A percentile compares a stretch with the other conserved stretches of the same genome.
These are phyloP conservation scores for Yarrowia hollandica DNA, from an alignment of 805 yeast genomes.

Conservation along the genomic window DNA sequence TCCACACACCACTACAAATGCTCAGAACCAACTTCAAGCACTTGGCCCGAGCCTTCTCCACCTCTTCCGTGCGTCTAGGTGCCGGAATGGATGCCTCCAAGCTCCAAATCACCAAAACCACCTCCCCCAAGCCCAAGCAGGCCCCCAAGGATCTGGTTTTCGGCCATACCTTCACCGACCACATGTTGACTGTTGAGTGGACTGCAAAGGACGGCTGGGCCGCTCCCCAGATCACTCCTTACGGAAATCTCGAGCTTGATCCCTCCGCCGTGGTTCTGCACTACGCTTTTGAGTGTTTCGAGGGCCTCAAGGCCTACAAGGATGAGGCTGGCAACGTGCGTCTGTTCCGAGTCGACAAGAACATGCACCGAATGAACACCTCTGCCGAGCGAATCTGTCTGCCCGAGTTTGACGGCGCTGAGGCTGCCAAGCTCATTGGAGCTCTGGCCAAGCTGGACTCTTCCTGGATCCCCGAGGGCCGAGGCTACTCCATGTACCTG, in stretches of 20 bases:
- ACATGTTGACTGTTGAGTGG: conserved; percentile 89
- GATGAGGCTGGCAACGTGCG: conserved; percentile 60
- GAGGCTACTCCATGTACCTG: conserved; percentile 87
- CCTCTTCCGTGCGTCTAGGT: conserved; percentile 7
- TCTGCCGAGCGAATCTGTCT: conserved; percentile 87
- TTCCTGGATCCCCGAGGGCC: conserved; percentile 76
- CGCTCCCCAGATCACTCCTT: conserved; percentile 84
- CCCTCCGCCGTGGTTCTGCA: conserved; percentile 92
- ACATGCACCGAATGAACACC: conserved; percentile 86
- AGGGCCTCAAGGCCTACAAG: conserved; percentile 91
- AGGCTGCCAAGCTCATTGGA: conserved; percentile 71
- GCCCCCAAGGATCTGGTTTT: conserved; percentile 66
- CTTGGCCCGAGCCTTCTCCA: conserved; percentile 9
- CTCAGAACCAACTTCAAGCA: conserved; percentile 6
- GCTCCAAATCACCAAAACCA: conserved; percentile 50
- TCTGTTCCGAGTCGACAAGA: conserved; percentile 87
- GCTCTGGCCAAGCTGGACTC: conserved; percentile 73
- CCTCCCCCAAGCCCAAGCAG: conserved; percentile 53
- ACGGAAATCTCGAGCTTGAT: conserved; percentile 70
- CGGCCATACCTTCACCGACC: conserved; percentile 78
- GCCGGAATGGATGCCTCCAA: conserved; percentile 58
- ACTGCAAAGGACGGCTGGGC: conserved; percentile 76
- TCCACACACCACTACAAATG: not conserved
- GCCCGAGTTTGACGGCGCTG: conserved; percentile 81
- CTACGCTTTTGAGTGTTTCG: conserved; percentile 92